phyloP scores from a whole-genome alignment of 495 filamentous ascomycete species.

The Penicillium ucsense region DNA sequence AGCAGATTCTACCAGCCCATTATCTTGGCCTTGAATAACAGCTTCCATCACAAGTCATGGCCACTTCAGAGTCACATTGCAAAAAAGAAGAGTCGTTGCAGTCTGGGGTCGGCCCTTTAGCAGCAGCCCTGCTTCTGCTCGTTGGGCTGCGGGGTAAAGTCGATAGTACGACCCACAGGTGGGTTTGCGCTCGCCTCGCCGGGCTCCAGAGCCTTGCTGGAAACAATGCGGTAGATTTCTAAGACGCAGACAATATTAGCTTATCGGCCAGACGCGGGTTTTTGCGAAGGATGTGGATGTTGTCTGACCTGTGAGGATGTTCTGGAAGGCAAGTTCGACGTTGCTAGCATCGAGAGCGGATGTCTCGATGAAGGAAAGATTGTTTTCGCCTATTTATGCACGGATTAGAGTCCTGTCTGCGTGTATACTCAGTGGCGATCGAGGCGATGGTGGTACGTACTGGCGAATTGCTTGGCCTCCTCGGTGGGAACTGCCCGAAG shows the following conservation, averaged over 20 bases:
- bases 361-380: slow-evolving; percentile 74
- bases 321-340: slow-evolving; percentile 98
- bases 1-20: slow-evolving; percentile 33
- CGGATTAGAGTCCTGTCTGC: no score
- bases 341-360: slow-evolving; percentile 98
- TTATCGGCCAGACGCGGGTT: background rate
- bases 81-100: slow-evolving; percentile 34
- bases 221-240: slow-evolving; percentile 99
- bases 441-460: slow-evolving; percentile 42
- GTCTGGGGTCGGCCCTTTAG: slow-evolving; percentile 39
- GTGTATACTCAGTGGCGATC: background rate
- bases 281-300: background rate
- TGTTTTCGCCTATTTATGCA: slow-evolving; percentile 17
- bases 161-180: slow-evolving; percentile 66
- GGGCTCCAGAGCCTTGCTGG: slow-evolving; percentile 87
- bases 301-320: slow-evolving; percentile 87
- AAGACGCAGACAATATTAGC: slow-evolving; percentile 1
- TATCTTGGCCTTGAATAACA: slow-evolving; percentile 32
- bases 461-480: slow-evolving; percentile 96
- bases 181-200: slow-evolving; percentile 67
- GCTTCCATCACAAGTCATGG: slow-evolving; percentile 32
- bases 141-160: slow-evolving; percentile 69
- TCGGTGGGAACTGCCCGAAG: slow-evolving; percentile 95
- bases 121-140: slow-evolving; percentile 83
- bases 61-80: slow-evolving; percentile 34